These are phyloP conservation scores for Castanopsis chinensis DNA, from an alignment of 306 rosid species.

Conservation along the genomic window DNA sequence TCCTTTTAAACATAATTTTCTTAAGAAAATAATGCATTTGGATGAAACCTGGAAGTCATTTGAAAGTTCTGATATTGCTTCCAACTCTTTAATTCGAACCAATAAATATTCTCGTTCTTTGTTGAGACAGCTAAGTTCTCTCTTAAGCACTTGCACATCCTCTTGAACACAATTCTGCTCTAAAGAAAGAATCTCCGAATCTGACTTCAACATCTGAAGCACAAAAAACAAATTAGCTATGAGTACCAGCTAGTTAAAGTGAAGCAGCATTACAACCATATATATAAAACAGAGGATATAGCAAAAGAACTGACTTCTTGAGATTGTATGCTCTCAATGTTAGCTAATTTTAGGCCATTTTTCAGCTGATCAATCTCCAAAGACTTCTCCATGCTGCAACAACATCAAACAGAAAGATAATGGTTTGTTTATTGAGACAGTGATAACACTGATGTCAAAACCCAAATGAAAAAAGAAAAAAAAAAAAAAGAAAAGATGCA, in stretches of 20 bases:
- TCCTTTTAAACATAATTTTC: slow-evolving; percentile 2
- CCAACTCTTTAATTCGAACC: slow-evolving; percentile 25
- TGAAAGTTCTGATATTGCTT: slow-evolving; percentile 23
- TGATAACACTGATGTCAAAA: neutral
- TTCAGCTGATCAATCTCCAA: slow-evolving; percentile 31
- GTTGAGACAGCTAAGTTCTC: slow-evolving; percentile 20
- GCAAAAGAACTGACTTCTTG: slow-evolving; percentile 44
- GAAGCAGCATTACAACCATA: slow-evolving; percentile 5
- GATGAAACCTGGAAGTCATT: slow-evolving; percentile 43
- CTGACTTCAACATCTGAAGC: slow-evolving; percentile 27
- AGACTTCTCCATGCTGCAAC: slow-evolving; percentile 39
- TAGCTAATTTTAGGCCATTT: slow-evolving; percentile 16
- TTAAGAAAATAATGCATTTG: slow-evolving; percentile 11
- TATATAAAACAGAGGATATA: slow-evolving; percentile 8
- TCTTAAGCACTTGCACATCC: slow-evolving; percentile 25
- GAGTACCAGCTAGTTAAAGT: slow-evolving; percentile 15
- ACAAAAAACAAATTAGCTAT: slow-evolving; percentile 2
- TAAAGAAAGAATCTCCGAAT: slow-evolving; percentile 9
- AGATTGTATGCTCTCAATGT: slow-evolving; percentile 26
- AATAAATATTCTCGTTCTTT: slow-evolving; percentile 35
- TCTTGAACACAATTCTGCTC: slow-evolving; percentile 18
- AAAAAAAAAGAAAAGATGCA: neutral
- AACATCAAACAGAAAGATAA: slow-evolving; percentile 5
- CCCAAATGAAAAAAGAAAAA: neutral
- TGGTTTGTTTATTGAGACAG: slow-evolving; percentile 6